Base-by-base conservation (phyloP, 2,329 filamentous ascomycete genomes). In the Phialophora expanda region DNA sequence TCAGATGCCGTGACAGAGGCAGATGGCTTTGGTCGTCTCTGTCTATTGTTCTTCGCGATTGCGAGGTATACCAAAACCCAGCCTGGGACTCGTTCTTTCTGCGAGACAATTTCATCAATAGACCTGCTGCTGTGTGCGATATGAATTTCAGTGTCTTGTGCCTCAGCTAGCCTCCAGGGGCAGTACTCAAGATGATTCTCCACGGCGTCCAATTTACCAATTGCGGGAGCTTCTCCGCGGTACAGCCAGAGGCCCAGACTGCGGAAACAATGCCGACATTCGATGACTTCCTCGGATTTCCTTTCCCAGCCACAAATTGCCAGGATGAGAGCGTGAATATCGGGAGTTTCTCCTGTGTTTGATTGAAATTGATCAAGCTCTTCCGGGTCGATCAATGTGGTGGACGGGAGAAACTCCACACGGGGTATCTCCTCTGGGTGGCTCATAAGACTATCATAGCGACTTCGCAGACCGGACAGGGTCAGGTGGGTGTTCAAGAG, bases 211-310 rank as follows among this genome's bases (percentile, higher is more conserved):
- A 95, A 82, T 63, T 86, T 84, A 32, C 90, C 85, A 72, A 87
- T 86, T 77, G 89, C 93, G 76, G 88, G 89, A 74, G 88, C 90
- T 9, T 69, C 62, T 44, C 69, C 69, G 22, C 70, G 65, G 76
- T 96, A 98, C 82, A 99, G 90, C 95, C 95, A 99, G 1, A 99
- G 83, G 0, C 95, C 95, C 0, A 98, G 83, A 1, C 93, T 88
- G 66, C 95, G 88, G 74, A 96, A 90, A 76, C 95, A 99, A 22
- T 92, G 91, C 65, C 89, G 85, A 77, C 95, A 99, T 4, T 88
- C 88, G 5, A 91, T 89, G 17, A 94, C 86, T 66, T 92, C 76
- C 30, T 75, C 72, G 38, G 73, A 75, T 61, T 78, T 79, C 48
- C 89, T 87, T 24, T 92, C 87, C 91, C 91, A 94, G 38, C 91